A percentile compares a stretch with the other conserved stretches of the same genome.
These are phyloP conservation scores for Tylopilus intermedius DNA, from an alignment of 768 basidiomycete species.

Conservation along the genomic window DNA sequence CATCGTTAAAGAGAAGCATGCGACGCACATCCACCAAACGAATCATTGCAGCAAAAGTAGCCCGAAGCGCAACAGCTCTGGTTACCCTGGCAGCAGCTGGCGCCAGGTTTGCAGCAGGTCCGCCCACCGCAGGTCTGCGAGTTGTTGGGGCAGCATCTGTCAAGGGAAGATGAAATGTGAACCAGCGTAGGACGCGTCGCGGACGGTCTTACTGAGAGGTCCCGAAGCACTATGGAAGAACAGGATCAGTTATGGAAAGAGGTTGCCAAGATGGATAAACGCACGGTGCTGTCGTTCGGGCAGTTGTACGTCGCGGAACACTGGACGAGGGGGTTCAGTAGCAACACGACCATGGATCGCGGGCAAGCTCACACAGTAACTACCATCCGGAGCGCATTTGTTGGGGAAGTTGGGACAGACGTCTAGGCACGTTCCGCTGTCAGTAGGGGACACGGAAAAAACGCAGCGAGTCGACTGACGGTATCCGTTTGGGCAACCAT, in stretches of 20 bases:
- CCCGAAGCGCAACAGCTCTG: slow-evolving; percentile 8
- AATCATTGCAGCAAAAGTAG: slow-evolving; percentile 19
- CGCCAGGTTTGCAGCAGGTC: slow-evolving; percentile 9
- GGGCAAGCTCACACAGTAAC: slow-evolving; percentile 16
- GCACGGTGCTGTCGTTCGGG: slow-evolving; percentile 13
- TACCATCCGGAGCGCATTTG: slow-evolving; percentile 15
- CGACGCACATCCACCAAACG: slow-evolving; percentile 20
- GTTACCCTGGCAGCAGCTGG: slow-evolving; percentile 11
- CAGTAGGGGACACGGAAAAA: neutral
- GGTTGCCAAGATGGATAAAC: neutral
- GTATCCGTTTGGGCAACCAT: slow-evolving; percentile 10
- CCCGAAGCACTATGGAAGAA: slow-evolving; percentile 9
- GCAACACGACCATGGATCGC: neutral
- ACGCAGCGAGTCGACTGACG: slow-evolving; percentile 3
- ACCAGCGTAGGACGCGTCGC: neutral
- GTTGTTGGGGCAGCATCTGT: slow-evolving; percentile 17
- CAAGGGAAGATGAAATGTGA: neutral
- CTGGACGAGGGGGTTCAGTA: slow-evolving; percentile 4
- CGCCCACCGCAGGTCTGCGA: slow-evolving; percentile 12
- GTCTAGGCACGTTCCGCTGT: slow-evolving; percentile 5
- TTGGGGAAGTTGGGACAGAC: slow-evolving; percentile 17
- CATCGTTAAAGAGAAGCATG: too few species aligned
- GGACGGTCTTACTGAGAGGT: slow-evolving; percentile 7
- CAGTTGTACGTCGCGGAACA: slow-evolving; percentile 8
- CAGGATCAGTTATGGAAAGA: neutral